Conservation (phyloP, 2,329 filamentous ascomycete species). For the Tolypocladium pustulatum region DNA sequence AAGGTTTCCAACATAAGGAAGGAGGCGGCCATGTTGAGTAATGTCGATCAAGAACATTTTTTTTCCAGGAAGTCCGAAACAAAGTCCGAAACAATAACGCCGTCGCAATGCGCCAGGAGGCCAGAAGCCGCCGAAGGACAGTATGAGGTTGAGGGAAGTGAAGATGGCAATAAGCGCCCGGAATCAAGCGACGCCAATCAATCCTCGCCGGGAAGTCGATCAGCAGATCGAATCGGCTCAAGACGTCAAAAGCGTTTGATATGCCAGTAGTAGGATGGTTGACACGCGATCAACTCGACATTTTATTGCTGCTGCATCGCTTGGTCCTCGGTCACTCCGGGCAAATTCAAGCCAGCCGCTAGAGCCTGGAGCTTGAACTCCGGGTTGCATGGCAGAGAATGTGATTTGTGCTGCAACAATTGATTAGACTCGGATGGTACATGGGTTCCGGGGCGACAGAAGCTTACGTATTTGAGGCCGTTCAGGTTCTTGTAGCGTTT, state of each 20-base stretch:
- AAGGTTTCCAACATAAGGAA: not conserved
- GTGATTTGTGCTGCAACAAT: slow-evolving; percentile 52
- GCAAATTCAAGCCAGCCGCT: slow-evolving; percentile 32
- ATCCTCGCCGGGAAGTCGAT: not conserved
- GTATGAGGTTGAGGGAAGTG: not conserved
- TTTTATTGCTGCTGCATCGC: slow-evolving; percentile 19
- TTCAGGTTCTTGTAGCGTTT: slow-evolving; percentile 99
- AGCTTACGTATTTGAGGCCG: slow-evolving; percentile 81
- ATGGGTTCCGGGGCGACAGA: not conserved
- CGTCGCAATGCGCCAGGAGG: slow-evolving; percentile 4
- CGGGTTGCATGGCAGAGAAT: slow-evolving; percentile 83
- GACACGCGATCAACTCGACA: not conserved
- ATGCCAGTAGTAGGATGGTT: not conserved
- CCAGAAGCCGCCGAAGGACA: not conserved
- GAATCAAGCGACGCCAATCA: not conserved
- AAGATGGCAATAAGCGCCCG: not conserved
- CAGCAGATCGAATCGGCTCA: not conserved
- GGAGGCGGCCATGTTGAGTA: not conserved
- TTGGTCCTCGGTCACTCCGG: slow-evolving; percentile 35
- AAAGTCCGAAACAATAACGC: slow-evolving; percentile 3
- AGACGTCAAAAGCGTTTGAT: not conserved
- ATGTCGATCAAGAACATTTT: not conserved
- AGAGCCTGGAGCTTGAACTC: slow-evolving; percentile 47
- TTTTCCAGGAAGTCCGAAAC: slow-evolving; percentile 1
- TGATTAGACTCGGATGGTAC: slow-evolving; percentile 3